Conservation (phyloP, 1,284 basidiomycete genomes). For the Kalmanozyma brasiliensis region DNA sequence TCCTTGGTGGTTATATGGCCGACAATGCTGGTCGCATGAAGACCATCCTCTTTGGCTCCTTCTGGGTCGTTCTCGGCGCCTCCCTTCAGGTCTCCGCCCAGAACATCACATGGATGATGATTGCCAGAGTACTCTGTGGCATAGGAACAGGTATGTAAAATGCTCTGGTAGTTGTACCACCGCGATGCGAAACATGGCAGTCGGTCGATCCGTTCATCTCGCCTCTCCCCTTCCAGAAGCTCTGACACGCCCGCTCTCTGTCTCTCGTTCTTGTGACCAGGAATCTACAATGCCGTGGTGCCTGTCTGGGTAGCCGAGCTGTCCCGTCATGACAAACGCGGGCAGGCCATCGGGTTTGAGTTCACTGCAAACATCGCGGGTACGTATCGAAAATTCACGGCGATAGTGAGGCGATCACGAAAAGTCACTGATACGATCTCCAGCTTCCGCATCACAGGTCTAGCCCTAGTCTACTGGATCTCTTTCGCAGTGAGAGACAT, state of each 20-base stretch:
- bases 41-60: conserved; percentile 29
- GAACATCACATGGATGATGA: conserved; percentile 34
- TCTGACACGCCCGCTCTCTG: too few relatives aligned
- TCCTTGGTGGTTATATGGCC: conserved; percentile 27
- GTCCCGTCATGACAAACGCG: conserved; percentile 21
- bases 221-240: too few relatives aligned
- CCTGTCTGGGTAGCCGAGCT: conserved; percentile 28
- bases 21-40: conserved; percentile 27
- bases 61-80: conserved; percentile 28
- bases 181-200: too few relatives aligned
- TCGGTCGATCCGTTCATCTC: too few relatives aligned
- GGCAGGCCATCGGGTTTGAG: conserved; percentile 26
- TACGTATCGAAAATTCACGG: too few relatives aligned
- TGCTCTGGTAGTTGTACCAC: too few relatives aligned
- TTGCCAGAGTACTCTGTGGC: conserved; percentile 9
- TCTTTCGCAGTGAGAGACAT: conserved; percentile 16
- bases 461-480: conserved; percentile 33
- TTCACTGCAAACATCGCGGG: conserved; percentile 24
- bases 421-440: too few relatives aligned
- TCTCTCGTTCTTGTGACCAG: too few relatives aligned
- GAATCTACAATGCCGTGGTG: conserved; percentile 13
- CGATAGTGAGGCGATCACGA: too few relatives aligned
- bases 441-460: too few relatives aligned
- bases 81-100: conserved; percentile 21
- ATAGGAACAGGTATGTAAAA: conserved; percentile 11